phyloP scores from a whole-genome alignment of 1,284 basidiomycete genomes.

The Moesziomyces sp. region DNA sequence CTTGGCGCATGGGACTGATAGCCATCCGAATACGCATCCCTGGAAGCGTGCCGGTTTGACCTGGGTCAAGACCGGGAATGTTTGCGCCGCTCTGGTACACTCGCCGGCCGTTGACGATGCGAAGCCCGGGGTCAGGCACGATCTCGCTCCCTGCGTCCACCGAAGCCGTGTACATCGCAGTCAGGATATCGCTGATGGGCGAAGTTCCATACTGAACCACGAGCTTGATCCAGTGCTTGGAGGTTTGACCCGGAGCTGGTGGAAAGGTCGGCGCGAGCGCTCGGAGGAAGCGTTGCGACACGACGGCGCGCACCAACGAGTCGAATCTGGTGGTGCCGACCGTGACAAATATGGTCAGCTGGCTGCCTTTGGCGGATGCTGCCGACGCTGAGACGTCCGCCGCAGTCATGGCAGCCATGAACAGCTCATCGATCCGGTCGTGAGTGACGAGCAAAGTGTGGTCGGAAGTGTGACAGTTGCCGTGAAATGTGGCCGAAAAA shows the following conservation, averaged over 20 bases:
- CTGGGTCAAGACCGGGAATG: slow-evolving; percentile 39
- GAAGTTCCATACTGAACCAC: slow-evolving; percentile 47
- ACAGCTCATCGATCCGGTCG: neutral
- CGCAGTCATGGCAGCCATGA: slow-evolving; percentile 6
- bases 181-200: slow-evolving; percentile 34
- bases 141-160: slow-evolving; percentile 41
- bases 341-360: slow-evolving; percentile 49
- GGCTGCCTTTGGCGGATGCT: neutral
- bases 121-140: slow-evolving; percentile 39
- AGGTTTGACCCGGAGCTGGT: neutral
- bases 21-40: slow-evolving; percentile 21
- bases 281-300: slow-evolving; percentile 32
- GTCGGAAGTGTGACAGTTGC: neutral
- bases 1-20: too few species aligned
- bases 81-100: slow-evolving; percentile 35
- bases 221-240: neutral
- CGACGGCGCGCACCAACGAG: slow-evolving; percentile 45
- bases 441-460: neutral
- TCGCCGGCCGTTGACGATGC: slow-evolving; percentile 38
- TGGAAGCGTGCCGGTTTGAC: slow-evolving; percentile 34
- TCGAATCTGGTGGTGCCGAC: slow-evolving; percentile 61
- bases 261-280: slow-evolving; percentile 25
- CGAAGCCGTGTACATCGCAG: slow-evolving; percentile 20
- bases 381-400: neutral
- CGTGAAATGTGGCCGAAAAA: neutral